Percentiles rank a stretch among this genome's conserved stretches.
These are phyloP conservation scores for Geotrichum europaeum DNA, from an alignment of 1,139 yeast genomes.

Conservation along the genomic window DNA sequence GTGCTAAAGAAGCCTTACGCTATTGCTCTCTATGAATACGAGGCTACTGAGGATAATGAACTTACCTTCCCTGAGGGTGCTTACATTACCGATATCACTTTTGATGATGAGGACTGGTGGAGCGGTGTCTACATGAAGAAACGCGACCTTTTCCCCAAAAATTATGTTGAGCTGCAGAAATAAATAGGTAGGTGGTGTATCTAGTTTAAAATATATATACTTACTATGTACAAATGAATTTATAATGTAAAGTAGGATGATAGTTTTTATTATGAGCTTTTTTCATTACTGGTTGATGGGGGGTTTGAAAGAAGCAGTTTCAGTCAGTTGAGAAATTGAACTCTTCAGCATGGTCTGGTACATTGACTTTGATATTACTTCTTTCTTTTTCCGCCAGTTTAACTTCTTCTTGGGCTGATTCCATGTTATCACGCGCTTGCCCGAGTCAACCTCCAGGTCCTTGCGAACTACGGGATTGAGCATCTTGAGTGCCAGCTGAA, in stretches of 20 bases:
- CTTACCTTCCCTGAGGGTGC: conserved; percentile 80
- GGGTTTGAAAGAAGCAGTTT: background rate
- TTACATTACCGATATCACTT: conserved; percentile 70
- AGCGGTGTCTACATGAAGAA: conserved; percentile 74
- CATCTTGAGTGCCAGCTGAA: conserved; percentile 47
- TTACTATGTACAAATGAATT: background rate
- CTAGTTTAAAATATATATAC: background rate
- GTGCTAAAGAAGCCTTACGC: conserved; percentile 46
- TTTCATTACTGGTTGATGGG: background rate
- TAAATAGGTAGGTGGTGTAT: conserved; percentile 16
- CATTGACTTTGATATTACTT: background rate
- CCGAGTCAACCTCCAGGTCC: conserved; percentile 29
- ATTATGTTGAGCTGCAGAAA: conserved; percentile 56
- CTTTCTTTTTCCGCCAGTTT: background rate
- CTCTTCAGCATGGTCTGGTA: background rate
- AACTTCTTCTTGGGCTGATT: background rate
- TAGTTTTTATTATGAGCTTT: background rate
- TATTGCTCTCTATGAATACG: conserved; percentile 77
- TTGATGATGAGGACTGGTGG: conserved; percentile 98
- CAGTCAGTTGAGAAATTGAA: background rate
- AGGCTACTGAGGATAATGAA: conserved; percentile 87
- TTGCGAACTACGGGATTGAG: conserved; percentile 49
- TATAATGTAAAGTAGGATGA: background rate
- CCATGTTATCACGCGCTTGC: background rate
- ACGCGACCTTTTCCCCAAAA: conserved; percentile 84